Evolutionary conservation across 2,329 filamentous ascomycete species (phyloP), one percentile per base, ranked within the genome.

Genomic region (Xylaria sp.): DNA sequence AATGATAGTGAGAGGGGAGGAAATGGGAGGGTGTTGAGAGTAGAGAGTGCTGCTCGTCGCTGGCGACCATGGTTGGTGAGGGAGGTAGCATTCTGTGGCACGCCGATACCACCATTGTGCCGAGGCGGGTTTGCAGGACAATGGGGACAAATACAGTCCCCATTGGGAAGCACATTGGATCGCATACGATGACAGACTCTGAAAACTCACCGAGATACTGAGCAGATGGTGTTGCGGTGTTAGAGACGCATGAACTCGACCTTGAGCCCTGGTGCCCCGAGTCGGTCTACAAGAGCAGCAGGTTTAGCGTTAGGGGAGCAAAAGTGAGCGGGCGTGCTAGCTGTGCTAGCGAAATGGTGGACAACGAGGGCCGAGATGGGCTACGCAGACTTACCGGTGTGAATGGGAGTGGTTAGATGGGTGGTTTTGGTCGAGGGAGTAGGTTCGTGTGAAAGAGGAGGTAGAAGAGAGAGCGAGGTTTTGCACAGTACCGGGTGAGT

Each of bases 191-290:
- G 67, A 67, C 57, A 72, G 76, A 71, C 69, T 72, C 72, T 72
- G 66, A 72, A 69, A 70, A 81, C 82, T 81, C 78, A 84, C 82
- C 73, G 75, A 71, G 75, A 73, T 69, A 73, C 69, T 72, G 68
- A 71, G 73, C 68, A 65, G 77, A 78, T 75, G 78, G 74, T 74
- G 77, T 75, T 78, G 79, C 72, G 72, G 76, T 68, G 77, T 69
- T 71, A 75, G 72, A 73, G 73, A 76, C 76, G 77, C 73, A 75
- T 72, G 70, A 76, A 79, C 74, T 76, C 74, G 74, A 75, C 67
- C 68, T 75, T 72, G 73, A 74, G 69, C 69, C 57, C 70, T 70
- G 73, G 74, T 72, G 66, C 61, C 70, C 71, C 71, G 70, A 72
- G 74, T 75, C 75, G 71, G 75, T 68, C 74, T 76, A 68, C 66